Base-by-base conservation (phyloP, 1,284 basidiomycete species). In the Heliocybe sulcata region DNA sequence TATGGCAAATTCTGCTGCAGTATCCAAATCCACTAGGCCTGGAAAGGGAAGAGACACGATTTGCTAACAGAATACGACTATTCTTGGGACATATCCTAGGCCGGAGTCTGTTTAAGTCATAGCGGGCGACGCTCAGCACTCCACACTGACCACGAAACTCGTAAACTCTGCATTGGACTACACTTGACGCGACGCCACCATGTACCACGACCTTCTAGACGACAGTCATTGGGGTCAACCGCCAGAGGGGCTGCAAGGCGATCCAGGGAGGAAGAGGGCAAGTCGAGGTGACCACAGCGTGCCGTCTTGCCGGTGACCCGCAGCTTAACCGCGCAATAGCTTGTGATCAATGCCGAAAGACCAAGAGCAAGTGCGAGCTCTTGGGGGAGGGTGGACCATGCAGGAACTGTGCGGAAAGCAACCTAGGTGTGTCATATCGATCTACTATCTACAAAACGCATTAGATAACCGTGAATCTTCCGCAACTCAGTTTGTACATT, bases 291-390 rank as follows among this genome's bases (percentile, higher is more conserved):
- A 42, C 8, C 19, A 42, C 3, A 20, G 19, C 16, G 38, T 42
- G 38, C 19, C 19, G 38, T 20, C 19, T 42, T 31, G 29, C 29
- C 38, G 38, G n/a, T 6, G 6, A 42, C 38, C 38, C 12, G 38
- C 8, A 16, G n/a, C 8, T 25, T 49, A 4, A 23, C 33, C 19
- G 19, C 51, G 33, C 33, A 23, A 14, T 61, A 89, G 89, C 87
- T 42, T 92, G 89, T 63, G 87, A 91, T 73, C 87, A 90, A 63
- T 92, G 90, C 63, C 77, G 90, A 56, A 91, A 90, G 70, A 86
- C 86, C 3, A 93, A 93, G 70, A 90, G 87, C 72, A 92, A 92
- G 69, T 93, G 91, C 66, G 87, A 90, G 62, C 78, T 82, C 42
- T 74, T 77, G 47, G 68, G 67, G 2, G 76, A 77, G 4, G 77